Evolutionary conservation across 208 protist species (phyloP).

Genomic region (Vickermania ingenoplastis): DNA sequence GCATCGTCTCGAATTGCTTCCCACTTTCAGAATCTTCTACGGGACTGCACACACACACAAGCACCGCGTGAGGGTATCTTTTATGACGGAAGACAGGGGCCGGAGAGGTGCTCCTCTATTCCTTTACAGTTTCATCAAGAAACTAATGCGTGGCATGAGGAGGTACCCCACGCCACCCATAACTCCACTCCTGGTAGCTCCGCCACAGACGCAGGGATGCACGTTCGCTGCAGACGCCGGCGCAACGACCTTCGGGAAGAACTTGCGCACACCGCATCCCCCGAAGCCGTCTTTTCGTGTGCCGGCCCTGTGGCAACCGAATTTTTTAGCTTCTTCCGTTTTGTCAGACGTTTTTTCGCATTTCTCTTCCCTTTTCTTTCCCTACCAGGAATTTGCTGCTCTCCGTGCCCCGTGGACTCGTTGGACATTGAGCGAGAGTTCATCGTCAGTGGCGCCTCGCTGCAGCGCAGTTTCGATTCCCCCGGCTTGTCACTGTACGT

Average conservation of each 20-base stretch:
- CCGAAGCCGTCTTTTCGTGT: constrained; percentile 33
- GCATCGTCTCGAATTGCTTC: neutral
- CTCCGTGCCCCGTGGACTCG: constrained; percentile 35
- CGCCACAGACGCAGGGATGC: too few relatives aligned
- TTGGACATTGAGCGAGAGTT: constrained; percentile 74
- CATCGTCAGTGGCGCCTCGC: constrained; percentile 63
- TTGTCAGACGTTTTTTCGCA: constrained; percentile 18
- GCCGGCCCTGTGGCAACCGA: constrained; percentile 43
- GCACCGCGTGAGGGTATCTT: neutral
- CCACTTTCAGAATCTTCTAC: neutral
- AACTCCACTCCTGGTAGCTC: too few relatives aligned
- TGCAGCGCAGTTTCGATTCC: constrained; percentile 51
- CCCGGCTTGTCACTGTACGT: constrained; percentile 35
- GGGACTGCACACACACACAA: neutral
- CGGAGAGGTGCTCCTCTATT: too few relatives aligned
- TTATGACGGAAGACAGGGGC: neutral
- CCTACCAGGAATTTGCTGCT: constrained; percentile 36
- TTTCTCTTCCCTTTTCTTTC: constrained; percentile 79
- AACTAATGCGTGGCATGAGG: neutral
- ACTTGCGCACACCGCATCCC: constrained; percentile 10
- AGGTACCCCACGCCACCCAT: neutral
- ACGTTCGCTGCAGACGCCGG: neutral
- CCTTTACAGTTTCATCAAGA: too few relatives aligned
- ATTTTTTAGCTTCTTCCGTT: constrained; percentile 31
- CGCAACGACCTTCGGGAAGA: neutral